Base-by-base conservation (phyloP, 192 early-diverging fungal genomes). In the Borealophlyctis nickersoniae region DNA sequence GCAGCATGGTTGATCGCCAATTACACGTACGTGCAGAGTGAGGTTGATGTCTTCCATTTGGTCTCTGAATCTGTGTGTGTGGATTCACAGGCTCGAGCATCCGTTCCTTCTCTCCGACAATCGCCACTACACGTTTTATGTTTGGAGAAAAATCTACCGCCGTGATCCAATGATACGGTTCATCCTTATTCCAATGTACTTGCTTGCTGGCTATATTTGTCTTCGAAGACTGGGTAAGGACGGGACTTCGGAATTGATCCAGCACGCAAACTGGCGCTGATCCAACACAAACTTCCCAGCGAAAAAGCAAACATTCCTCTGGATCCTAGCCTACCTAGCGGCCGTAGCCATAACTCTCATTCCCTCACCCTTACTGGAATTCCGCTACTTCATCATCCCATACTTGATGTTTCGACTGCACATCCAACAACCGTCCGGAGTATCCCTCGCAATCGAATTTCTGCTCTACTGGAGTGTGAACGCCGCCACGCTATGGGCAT, bases 61-160 rank as follows among this genome's bases (percentile, higher is more conserved):
- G n/a, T n/a, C n/a, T n/a, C n/a, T n/a, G n/a, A n/a, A n/a, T n/a
- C n/a, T n/a, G n/a, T n/a, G n/a, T n/a, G n/a, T n/a, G n/a, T n/a
- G 7, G 7, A 45, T 45, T 45, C 39, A 22, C 58, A 92, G 91
- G 1, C 77, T 86, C 61, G 93, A 92, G 69, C 96, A 98, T 65
- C 92, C 93, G 49, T 98, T 96, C 71, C 72, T 98, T 52, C 79
- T 96, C 26, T 86, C 88, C 65, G 96, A 98, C 69, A 98, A 98
- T 70, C 82, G 96, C 31, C 96, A 98, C 78, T 95, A 91, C 61
- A 84, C 91, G 4, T 98, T 98, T 69, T 98, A 98, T 71, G 36
- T 98, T 33, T 97, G 93, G 92, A 91, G 87, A 65, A 81, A 89
- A 52, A 36, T 93, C 0, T 92, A 86, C 55, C 83, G 81, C 0